Evolutionary conservation across 169 alveolate species (phyloP).

Genomic region (Plasmodium vivax): DNA sequence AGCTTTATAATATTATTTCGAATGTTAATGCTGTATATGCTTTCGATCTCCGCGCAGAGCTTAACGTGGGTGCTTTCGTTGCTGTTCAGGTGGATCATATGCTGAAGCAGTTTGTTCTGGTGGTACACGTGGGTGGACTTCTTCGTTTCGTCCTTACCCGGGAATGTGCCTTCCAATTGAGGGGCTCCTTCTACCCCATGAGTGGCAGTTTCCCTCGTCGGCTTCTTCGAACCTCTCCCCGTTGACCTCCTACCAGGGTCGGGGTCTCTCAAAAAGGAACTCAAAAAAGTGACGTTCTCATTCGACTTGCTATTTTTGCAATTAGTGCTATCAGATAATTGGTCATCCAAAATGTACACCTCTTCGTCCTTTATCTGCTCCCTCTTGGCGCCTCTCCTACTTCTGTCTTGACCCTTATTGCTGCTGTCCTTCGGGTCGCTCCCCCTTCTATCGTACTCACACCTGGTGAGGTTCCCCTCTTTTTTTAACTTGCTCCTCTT

Average conservation of each 20-base stretch:
- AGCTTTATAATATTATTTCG: constrained; percentile 60
- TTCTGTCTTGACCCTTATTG: background rate
- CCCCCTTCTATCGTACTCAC: background rate
- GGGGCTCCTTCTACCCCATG: background rate
- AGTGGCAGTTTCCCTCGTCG: background rate
- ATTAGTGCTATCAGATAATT: background rate
- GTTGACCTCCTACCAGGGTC: background rate
- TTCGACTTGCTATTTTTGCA: constrained; percentile 25
- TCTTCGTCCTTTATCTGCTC: background rate
- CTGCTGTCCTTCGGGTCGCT: background rate
- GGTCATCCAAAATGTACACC: background rate
- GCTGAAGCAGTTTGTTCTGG: constrained; percentile 10
- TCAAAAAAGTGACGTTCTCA: constrained; percentile 12
- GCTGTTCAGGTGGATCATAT: constrained; percentile 48
- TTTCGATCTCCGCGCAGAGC: constrained; percentile 67
- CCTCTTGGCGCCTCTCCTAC: background rate
- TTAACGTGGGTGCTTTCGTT: constrained; percentile 42
- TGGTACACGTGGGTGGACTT: background rate
- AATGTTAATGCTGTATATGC: constrained; percentile 60
- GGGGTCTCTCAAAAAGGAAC: background rate
- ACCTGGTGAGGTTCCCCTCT: background rate
- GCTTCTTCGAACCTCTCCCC: background rate
- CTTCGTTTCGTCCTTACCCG: background rate
- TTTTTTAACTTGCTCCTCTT: background rate
- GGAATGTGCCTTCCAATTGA: background rate